These are phyloP conservation scores for Helicostylum pulchrum DNA, from an alignment of 192 early-diverging fungal species.

Conservation along the genomic window DNA sequence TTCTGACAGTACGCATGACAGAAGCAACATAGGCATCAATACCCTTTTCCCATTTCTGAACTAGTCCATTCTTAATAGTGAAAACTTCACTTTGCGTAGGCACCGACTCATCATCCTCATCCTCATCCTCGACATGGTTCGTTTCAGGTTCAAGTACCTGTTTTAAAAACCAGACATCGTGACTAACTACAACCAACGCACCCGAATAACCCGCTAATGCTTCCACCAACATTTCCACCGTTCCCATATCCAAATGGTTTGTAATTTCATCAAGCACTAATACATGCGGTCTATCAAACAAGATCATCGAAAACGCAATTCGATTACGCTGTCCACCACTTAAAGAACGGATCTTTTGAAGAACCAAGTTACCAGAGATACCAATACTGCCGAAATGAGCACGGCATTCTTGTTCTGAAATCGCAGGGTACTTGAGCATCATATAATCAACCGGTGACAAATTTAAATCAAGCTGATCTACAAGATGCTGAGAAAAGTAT, in stretches of 20 bases:
- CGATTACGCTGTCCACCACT: slow-evolving; percentile 83
- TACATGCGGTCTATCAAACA: slow-evolving; percentile 63
- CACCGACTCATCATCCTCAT: slow-evolving; percentile 25
- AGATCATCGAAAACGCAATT: slow-evolving; percentile 70
- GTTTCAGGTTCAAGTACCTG: slow-evolving; percentile 63
- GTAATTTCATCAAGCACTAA: slow-evolving; percentile 81
- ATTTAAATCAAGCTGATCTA: slow-evolving; percentile 61
- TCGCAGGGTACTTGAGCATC: slow-evolving; percentile 36
- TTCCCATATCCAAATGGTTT: slow-evolving; percentile 87
- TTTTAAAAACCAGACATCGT: slow-evolving; percentile 73
- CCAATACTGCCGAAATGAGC: slow-evolving; percentile 79
- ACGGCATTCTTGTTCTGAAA: slow-evolving; percentile 60
- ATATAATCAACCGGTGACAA: slow-evolving; percentile 53
- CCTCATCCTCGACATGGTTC: slow-evolving; percentile 23
- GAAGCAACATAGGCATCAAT: slow-evolving; percentile 32
- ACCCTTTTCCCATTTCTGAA: slow-evolving; percentile 29
- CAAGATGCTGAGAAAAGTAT: slow-evolving; percentile 83
- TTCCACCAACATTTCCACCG: slow-evolving; percentile 71
- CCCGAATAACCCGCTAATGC: slow-evolving; percentile 71
- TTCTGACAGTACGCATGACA: slow-evolving; percentile 12
- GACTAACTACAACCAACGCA: slow-evolving; percentile 77
- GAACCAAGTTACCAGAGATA: slow-evolving; percentile 59
- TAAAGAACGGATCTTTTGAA: slow-evolving; percentile 57
- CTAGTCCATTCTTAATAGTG: slow-evolving; percentile 21
- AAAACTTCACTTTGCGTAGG: slow-evolving; percentile 20